Evolutionary conservation across 2,329 filamentous ascomycete genomes (phyloP), one percentile per base, ranked within the genome.

Genomic region (Camillea tinctor): DNA sequence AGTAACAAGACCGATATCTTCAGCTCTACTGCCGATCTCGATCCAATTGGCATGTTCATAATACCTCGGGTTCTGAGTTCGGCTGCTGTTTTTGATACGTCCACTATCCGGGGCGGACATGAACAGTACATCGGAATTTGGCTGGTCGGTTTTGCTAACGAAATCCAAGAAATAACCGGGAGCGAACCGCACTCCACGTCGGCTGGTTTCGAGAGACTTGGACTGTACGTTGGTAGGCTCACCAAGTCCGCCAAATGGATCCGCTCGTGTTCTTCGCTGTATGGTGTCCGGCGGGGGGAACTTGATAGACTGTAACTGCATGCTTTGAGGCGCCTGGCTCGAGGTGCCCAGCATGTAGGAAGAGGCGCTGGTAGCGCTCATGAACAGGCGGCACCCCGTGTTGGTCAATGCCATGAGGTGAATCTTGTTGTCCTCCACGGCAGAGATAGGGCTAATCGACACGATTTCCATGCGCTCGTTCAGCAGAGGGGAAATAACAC

Each of bases 271-370:
- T 63, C 64, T 63, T 63, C 63, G 62, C 72, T 75, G 58, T 65
- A 23, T 40, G 63, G 66, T 75, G 60, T 75, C 78, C 48, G 79
- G 75, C 0, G 95, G 95, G 1, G 96, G 95, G 60, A 97, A 96
- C 72, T 95, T 96, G 75, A 99, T 92, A 71, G 96, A 95, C 68
- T 96, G 90, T n/a, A 97, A 88, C 75, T 97, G 93, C 92, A 99
- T 97, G 76, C 92, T 97, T 68, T 91, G 93, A 0, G 95, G 93
- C 0, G 91, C 88, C 60, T 81, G 74, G 60, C 82, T 88, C 7
- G 85, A 82, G 20, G 84, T 81, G 15, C 82, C 83, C 26, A 86
- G 81, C 73, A 82, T 84, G 77, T 89, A 88, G 0, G 82, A 90
- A 1, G 87, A 85, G 19, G 92, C 89, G 64, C 89, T 90, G 0